phyloP scores from a whole-genome alignment of 352 stramenopile genomes.

The Pythium rishiriense region DNA sequence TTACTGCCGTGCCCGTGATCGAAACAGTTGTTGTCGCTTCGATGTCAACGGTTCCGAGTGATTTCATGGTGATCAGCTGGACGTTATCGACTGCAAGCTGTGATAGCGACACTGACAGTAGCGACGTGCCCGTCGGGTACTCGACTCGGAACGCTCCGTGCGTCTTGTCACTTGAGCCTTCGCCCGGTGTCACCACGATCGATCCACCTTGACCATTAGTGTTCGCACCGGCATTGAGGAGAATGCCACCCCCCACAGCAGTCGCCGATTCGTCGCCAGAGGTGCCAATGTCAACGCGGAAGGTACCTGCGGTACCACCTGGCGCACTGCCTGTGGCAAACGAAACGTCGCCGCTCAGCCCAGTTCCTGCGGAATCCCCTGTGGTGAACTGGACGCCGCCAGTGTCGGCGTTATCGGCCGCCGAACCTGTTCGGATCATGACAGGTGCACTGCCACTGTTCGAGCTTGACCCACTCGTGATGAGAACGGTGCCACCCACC shows the following conservation, averaged over 20 bases:
- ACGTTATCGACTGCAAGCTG: conserved; percentile 40
- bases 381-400: conserved; percentile 37
- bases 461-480: conserved; percentile 29
- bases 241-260: conserved; percentile 28
- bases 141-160: conserved; percentile 48
- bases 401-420: conserved; percentile 29
- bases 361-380: conserved; percentile 26
- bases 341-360: conserved; percentile 39
- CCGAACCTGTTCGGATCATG: conserved; percentile 27
- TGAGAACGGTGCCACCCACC: conserved; percentile 26
- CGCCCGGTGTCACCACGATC: conserved; percentile 43
- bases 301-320: conserved; percentile 35
- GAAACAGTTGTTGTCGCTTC: conserved; percentile 32
- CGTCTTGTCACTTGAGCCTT: conserved; percentile 23
- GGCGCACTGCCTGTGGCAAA: conserved; percentile 36
- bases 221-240: conserved; percentile 41
- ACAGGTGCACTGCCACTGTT: conserved; percentile 19
- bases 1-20: conserved; percentile 31
- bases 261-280: conserved; percentile 24
- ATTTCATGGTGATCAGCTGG: conserved; percentile 33
- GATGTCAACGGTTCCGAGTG: conserved; percentile 35
- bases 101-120: conserved; percentile 38
- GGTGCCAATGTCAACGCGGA: conserved; percentile 38
- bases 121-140: conserved; percentile 27
- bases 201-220: conserved; percentile 35